Conservation (phyloP, 176 grass and related monocot species). For the Melocanna baccifera region DNA sequence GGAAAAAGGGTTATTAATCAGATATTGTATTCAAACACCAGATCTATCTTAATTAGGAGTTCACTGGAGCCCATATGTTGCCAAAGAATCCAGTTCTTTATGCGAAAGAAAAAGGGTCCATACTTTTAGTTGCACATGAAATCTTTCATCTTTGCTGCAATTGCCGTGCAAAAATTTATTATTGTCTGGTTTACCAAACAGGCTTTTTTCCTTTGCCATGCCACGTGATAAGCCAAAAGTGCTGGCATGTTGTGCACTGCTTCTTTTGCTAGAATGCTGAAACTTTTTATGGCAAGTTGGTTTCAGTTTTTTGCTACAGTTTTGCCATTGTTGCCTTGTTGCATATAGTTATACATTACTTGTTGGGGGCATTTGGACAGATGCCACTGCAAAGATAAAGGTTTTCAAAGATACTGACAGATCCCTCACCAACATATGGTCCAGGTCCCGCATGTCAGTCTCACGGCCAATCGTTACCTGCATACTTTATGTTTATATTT, state of each 20-base stretch:
- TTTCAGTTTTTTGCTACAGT: neutral
- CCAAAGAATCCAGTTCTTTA: neutral
- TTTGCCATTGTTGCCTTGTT: neutral
- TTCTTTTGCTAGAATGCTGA: neutral
- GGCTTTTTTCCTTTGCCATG: neutral
- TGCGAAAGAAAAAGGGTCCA: neutral
- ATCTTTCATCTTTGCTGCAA: neutral
- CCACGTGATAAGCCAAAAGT: neutral
- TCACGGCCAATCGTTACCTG: neutral
- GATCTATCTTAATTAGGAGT: neutral
- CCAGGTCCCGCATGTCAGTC: neutral
- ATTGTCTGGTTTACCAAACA: neutral
- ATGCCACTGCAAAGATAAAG: neutral
- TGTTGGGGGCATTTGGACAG: neutral
- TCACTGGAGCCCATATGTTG: neutral
- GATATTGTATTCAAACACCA: neutral
- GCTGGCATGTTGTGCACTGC: neutral
- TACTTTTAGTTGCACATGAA: neutral
- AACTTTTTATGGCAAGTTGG: neutral
- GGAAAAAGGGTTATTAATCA: neutral
- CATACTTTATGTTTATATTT: constrained; percentile 5
- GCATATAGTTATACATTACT: neutral
- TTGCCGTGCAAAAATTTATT: neutral
- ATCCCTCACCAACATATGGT: neutral
- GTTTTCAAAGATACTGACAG: neutral